phyloP scores from a whole-genome alignment of 164 flowering plant genomes.

The Chimonanthus salicifolius region DNA sequence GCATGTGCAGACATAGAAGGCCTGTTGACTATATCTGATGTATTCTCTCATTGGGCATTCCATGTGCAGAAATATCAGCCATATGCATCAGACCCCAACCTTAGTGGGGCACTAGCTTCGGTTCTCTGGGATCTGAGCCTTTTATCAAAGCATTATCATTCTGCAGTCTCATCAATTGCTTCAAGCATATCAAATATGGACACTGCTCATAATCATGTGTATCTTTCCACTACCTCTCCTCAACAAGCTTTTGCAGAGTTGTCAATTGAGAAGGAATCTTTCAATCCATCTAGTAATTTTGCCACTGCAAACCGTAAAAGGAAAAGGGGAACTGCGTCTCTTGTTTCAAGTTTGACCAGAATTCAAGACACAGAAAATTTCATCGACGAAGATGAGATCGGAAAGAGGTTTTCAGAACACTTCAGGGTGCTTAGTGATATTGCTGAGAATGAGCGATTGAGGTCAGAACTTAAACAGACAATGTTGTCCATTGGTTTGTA shows the following conservation, averaged over 20 bases:
- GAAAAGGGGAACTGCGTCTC: conserved; percentile 27
- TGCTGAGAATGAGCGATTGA: conserved; percentile 53
- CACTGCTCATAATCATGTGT: conserved; percentile 45
- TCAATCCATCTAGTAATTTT: conserved; percentile 18
- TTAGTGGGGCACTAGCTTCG: conserved; percentile 77
- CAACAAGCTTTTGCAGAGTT: conserved; percentile 60
- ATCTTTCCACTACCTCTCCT: conserved; percentile 41
- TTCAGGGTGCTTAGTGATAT: conserved; percentile 51
- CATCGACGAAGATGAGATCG: conserved; percentile 40
- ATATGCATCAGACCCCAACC: conserved; percentile 62
- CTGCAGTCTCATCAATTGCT: conserved; percentile 51
- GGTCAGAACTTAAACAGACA: conserved; percentile 45
- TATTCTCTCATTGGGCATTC: neutral
- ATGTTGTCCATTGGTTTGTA: conserved; percentile 33
- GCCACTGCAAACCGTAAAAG: conserved; percentile 36
- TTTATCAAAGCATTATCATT: conserved; percentile 67
- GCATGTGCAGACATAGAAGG: neutral
- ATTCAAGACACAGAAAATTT: neutral
- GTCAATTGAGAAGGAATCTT: conserved; percentile 45
- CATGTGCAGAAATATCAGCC: conserved; percentile 74
- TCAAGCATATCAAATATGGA: conserved; percentile 48
- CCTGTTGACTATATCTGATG: neutral
- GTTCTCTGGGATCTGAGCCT: conserved; percentile 87
- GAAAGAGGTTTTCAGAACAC: conserved; percentile 51
- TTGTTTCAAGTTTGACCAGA: neutral